Evolutionary conservation across 306 rosid genomes (phyloP), one percentile per base, ranked within the genome.

Genomic region (Castanospermum australe): DNA sequence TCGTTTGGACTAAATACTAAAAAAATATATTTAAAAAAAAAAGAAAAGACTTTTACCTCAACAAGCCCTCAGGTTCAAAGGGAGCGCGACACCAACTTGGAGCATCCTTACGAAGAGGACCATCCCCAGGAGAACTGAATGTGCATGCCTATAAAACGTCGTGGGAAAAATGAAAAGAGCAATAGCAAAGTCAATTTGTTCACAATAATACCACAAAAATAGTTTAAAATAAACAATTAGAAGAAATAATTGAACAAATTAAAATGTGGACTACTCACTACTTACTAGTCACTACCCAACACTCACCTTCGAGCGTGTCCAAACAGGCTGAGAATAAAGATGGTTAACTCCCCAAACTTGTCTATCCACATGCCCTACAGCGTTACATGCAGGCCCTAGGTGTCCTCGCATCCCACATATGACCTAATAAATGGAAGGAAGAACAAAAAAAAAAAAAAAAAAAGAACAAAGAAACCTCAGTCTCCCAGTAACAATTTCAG

Each of bases 261-360:
- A 62, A 41, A 39, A 10, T 39, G 35, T 66, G 4, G 22, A 15
- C 8, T 15, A 0, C 12, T 18, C 11, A 51, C 25, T 18, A 51
- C 25, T 18, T 7, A 47, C 54, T 54, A 54, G 30, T 54, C 32
- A 54, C 30, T 8, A 21, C 61, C 13, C 15, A 55, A 6, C n/a
- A 35, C 15, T 17, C 8, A 90, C 94, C 94, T 88, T 89, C 67
- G 73, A 79, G 28, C 89, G 92, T 8, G 13, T 75, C 92, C 94
- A 92, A 61, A 92, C 94, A 73, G 97, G 97, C 4, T 85, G 66
- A 10, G 83, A 0, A 63, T 92, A 92, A 64, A 92, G 88, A 75
- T 92, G 94, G 60, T 89, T 88, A 20, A 92, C 48, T 24, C 97
- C 97, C 97, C 97, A 89, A 65, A 89, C 90, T 79, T 81, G 86